Conservation (phyloP, 225 moss, liverwort and hornwort species). For the Pseudisothecium myosuroides region DNA sequence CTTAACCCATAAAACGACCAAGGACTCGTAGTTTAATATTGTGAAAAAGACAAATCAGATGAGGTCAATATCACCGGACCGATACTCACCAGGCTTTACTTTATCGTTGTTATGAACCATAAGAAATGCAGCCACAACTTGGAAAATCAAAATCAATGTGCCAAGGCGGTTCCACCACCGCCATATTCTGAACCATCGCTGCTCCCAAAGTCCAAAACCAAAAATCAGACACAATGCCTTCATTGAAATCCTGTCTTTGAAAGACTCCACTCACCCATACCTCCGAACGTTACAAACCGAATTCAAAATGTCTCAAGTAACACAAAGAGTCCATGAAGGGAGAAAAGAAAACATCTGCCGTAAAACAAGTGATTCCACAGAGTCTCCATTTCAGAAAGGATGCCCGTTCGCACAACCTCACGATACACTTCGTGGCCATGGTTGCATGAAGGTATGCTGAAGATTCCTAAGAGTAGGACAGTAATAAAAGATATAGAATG, state of each 20-base stretch:
- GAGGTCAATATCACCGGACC: background rate
- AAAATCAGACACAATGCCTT: background rate
- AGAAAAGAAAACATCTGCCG: background rate
- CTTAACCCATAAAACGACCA: background rate
- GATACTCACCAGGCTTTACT: constrained; percentile 2
- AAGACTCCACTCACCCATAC: background rate
- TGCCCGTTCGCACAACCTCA: background rate
- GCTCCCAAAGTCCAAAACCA: constrained; percentile 3
- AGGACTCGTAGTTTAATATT: background rate
- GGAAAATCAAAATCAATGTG: constrained; percentile 31
- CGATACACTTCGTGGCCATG: background rate
- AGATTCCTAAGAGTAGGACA: background rate
- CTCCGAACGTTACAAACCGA: background rate
- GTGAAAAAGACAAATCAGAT: background rate
- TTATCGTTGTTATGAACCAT: constrained; percentile 1
- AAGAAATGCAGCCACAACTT: constrained; percentile 36
- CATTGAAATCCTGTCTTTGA: background rate
- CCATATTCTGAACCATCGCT: constrained; percentile 84
- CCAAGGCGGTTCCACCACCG: constrained; percentile 91
- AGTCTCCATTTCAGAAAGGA: background rate
- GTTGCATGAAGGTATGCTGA: background rate
- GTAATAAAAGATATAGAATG: background rate
- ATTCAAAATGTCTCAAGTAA: background rate
- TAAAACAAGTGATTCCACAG: background rate
- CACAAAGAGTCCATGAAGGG: background rate